Base-by-base conservation (phyloP, 2,329 filamentous ascomycete genomes). In the Sclerotinia borealis region DNA sequence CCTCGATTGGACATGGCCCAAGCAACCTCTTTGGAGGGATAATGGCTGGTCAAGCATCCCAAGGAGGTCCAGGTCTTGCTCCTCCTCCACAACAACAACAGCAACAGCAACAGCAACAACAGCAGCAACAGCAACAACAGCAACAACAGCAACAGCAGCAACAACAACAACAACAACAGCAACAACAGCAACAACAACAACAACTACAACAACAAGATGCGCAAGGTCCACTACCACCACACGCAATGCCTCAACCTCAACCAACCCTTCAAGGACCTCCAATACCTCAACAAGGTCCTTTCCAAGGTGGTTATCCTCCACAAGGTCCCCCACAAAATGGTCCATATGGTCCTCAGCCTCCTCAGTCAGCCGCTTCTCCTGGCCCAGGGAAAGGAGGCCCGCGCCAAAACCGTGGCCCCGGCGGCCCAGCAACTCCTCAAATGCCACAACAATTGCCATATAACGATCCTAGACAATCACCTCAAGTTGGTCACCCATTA, bases 21-120 rank as follows among this genome's bases (percentile, higher is more conserved):
- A 93, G 90, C 75, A 95, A 96, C 73, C 83, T 98, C 47, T 98
- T 99, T 74, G 92, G 92, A 70, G 92, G 92, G 63, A 96, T 98
- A 74, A 98, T 99, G 91, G 87, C 93, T 63, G 93, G 93, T 68
- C 87, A 87, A 76, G 86, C 84, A 67, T 90, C 88, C 72, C 92
- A 93, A 79, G 90, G 88, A 71, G 92, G 90, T 66, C 90, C 92
- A 67, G 91, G 91, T 65, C 87, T 96, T 70, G 92, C 92, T 68
- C 90, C 90, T 65, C 86, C 86, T 71, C 79, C 78, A 36, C 77
- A 78, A 76, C 77, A 78, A 66, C 73, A 71, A 62, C 86, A 88
- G 76, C 83, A 88, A 71, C 85, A 88, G 74, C 83, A 83, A 69
- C 81, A 77, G 67, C 80, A 80, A 70, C 79, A 79, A 75, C 76